Conservation (phyloP, 2,329 filamentous ascomycete genomes). For the Colletotrichum costaricense region DNA sequence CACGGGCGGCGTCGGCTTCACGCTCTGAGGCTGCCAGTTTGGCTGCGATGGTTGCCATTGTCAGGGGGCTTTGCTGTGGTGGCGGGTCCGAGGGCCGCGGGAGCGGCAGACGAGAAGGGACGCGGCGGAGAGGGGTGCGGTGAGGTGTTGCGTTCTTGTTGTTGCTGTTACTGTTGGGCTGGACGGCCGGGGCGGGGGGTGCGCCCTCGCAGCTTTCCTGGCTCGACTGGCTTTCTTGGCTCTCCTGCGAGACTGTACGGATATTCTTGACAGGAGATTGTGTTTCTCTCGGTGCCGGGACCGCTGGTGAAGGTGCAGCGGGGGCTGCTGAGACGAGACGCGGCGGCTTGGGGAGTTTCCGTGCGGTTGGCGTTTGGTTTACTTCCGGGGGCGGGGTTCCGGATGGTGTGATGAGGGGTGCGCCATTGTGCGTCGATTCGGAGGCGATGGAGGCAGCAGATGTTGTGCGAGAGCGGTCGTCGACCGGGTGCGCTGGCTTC, state of each 20-base stretch:
- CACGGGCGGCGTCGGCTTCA: constrained; percentile 72
- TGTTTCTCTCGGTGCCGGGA: not conserved
- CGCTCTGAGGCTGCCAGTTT: constrained; percentile 73
- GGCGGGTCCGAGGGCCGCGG: constrained; percentile 50
- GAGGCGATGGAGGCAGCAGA: constrained; percentile 37
- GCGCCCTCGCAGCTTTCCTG: constrained; percentile 38
- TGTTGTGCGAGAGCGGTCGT: constrained; percentile 33
- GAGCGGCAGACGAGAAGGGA: constrained; percentile 48
- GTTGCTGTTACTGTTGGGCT: constrained; percentile 7
- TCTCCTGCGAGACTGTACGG: constrained; percentile 29
- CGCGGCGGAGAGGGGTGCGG: constrained; percentile 38
- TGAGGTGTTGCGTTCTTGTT: constrained; percentile 22
- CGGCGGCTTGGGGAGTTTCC: constrained; percentile 28
- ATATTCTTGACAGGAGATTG: not conserved
- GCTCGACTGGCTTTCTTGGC: constrained; percentile 14
- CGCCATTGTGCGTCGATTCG: constrained; percentile 41
- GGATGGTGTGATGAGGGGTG: constrained; percentile 36
- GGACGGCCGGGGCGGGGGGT: constrained; percentile 36
- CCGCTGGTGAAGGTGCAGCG: not conserved
- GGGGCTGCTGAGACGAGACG: constrained; percentile 18
- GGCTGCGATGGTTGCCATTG: constrained; percentile 70
- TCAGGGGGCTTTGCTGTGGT: constrained; percentile 66
- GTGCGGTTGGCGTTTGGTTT: constrained; percentile 17
- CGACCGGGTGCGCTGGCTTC: constrained; percentile 38
- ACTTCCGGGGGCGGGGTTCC: constrained; percentile 19